phyloP scores from a whole-genome alignment of 176 grass and related monocot genomes.

The Raddia guianensis region DNA sequence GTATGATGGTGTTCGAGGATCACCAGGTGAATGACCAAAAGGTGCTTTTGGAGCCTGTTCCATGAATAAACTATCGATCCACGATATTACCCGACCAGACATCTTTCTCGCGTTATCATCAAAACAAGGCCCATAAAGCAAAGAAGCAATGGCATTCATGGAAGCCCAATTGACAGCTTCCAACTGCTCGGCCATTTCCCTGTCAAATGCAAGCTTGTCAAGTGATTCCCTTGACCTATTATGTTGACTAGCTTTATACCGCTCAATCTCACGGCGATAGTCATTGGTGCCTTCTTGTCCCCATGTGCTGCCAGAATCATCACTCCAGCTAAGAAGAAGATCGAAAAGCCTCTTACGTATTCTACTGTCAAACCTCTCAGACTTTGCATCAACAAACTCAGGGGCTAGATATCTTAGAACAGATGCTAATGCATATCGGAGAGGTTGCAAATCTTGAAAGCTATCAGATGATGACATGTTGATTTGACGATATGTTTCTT shows the following conservation, averaged over 20 bases:
- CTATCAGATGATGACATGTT: constrained; percentile 57
- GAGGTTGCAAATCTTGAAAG: constrained; percentile 87
- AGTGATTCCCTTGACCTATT: constrained; percentile 92
- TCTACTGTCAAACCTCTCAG: constrained; percentile 84
- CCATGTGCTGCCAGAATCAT: constrained; percentile 80
- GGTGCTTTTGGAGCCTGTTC: constrained; percentile 73
- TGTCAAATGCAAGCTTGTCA: constrained; percentile 94
- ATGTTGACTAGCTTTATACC: constrained; percentile 84
- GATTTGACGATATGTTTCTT: constrained; percentile 82
- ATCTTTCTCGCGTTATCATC: constrained; percentile 99
- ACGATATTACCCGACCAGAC: constrained; percentile 71
- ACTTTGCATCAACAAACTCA: constrained; percentile 89
- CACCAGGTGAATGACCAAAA: constrained; percentile 83
- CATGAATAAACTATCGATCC: constrained; percentile 81
- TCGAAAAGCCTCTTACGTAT: constrained; percentile 87
- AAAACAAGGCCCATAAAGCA: constrained; percentile 94
- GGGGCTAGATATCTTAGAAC: constrained; percentile 87
- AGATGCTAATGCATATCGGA: constrained; percentile 89
- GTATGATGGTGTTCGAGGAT: constrained; percentile 88
- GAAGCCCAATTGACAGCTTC: constrained; percentile 96
- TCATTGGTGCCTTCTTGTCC: constrained; percentile 68
- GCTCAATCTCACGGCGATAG: constrained; percentile 87
- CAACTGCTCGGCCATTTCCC: constrained; percentile 84
- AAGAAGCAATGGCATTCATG: constrained; percentile 91
- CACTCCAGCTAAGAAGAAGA: constrained; percentile 85